A percentile compares a stretch with the other conserved stretches of the same genome.
phyloP scores from a whole-genome alignment of 2,329 filamentous ascomycete genomes.

The Aureobasidium melanogenum region DNA sequence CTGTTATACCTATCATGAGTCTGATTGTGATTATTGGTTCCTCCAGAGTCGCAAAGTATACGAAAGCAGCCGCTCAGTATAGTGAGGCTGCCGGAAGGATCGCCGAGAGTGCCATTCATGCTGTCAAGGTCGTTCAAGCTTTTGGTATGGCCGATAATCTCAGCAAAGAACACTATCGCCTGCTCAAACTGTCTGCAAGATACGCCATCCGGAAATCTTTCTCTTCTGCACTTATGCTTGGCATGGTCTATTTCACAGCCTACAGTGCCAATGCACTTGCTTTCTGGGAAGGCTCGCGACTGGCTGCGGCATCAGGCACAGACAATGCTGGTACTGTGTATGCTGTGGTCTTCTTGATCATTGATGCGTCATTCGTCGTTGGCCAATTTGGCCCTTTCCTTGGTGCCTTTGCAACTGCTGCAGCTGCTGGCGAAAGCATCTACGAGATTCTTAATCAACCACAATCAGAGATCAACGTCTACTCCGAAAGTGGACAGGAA shows the following conservation, averaged over 20 bases:
- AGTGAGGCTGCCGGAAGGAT: constrained; percentile 36
- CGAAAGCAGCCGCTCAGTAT: constrained; percentile 29
- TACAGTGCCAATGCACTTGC: constrained; percentile 39
- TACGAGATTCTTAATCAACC: constrained; percentile 36
- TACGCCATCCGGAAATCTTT: constrained; percentile 34
- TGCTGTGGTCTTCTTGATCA: constrained; percentile 55
- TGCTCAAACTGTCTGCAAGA: constrained; percentile 27
- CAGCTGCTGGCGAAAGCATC: constrained; percentile 41
- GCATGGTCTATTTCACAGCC: constrained; percentile 36
- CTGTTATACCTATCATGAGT: constrained; percentile 42
- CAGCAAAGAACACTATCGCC: constrained; percentile 28
- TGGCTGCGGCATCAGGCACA: constrained; percentile 21
- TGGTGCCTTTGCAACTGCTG: constrained; percentile 46
- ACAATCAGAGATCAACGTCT: constrained; percentile 30
- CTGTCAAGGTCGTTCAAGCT: constrained; percentile 41
- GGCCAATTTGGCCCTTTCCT: constrained; percentile 55
- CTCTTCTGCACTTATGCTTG: constrained; percentile 33
- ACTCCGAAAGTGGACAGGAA: constrained; percentile 22
- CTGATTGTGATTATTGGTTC: constrained; percentile 35
- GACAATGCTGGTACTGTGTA: constrained; percentile 45
- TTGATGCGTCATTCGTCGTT: constrained; percentile 56
- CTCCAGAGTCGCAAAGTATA: constrained; percentile 31
- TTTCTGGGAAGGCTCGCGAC: constrained; percentile 35
- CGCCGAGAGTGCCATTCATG: constrained; percentile 37
- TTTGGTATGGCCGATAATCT: constrained; percentile 36